phyloP scores from a whole-genome alignment of 2,329 filamentous ascomycete genomes.

The Ophiosphaerella korrae region DNA sequence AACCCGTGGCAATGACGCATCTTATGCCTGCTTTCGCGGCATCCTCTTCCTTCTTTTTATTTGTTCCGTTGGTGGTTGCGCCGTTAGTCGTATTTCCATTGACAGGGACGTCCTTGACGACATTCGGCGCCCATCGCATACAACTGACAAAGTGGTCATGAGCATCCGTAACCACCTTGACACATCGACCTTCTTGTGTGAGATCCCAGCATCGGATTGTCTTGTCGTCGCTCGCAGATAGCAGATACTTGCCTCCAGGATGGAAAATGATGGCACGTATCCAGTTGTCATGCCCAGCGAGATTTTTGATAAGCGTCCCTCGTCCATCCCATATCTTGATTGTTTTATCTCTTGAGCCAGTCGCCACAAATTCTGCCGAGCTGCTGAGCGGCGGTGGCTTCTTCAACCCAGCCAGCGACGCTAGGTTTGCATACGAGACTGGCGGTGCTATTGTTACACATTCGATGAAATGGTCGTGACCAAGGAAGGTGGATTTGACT shows the following conservation, averaged over 20 bases:
- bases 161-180: constrained; percentile 77
- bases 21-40: constrained; percentile 69
- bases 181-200: constrained; percentile 85
- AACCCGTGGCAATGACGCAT: constrained; percentile 85
- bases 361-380: constrained; percentile 86
- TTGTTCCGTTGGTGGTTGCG: constrained; percentile 48
- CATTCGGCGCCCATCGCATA: constrained; percentile 82
- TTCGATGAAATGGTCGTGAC: constrained; percentile 84
- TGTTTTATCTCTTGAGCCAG: constrained; percentile 85
- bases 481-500: constrained; percentile 77
- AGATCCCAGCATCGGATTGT: constrained; percentile 94
- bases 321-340: constrained; percentile 88
- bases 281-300: constrained; percentile 94
- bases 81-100: constrained; percentile 52
- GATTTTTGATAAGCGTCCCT: constrained; percentile 81
- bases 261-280: constrained; percentile 85
- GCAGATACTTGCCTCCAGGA: constrained; percentile 85
- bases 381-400: constrained; percentile 76
- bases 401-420: constrained; percentile 79
- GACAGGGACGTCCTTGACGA: constrained; percentile 63
- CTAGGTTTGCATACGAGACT: constrained; percentile 75
- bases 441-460: constrained; percentile 87
- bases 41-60: constrained; percentile 59
- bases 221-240: constrained; percentile 88
- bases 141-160: constrained; percentile 87